Base-by-base conservation (phyloP, 805 yeast genomes). In the Sugiyamaella chiloensis region DNA sequence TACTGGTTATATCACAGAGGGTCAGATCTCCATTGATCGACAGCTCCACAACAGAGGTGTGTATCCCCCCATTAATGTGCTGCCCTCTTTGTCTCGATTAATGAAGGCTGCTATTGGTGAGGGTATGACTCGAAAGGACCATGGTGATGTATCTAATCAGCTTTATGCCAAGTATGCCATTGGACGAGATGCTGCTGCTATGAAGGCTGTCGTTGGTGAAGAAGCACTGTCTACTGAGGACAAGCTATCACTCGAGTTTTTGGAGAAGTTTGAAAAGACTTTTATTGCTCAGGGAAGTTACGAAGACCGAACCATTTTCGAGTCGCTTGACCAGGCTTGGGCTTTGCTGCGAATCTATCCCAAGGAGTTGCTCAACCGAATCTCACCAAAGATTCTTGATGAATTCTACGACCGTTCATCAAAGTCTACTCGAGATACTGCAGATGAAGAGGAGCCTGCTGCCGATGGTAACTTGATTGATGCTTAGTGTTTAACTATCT, bases 101-200 rank as follows among this genome's bases (percentile, higher is more conserved):
- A 93, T 93, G 99, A 93, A 93, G 77, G 85, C 95, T 54, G 99
- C 99, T 60, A 93, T 93, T 72, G 99, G 99, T 75, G 99, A 95
- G 72, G 98, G 98, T 66, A 90, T 91, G 96, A 93, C 99, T 51
- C 85, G 99, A 76, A 91, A 91, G 73, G 99, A 93, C 70, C 99
- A 93, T 66, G 96, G 98, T 73, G 99, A 93, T 75, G 99, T 93
- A 53, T 91, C 98, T 24, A 93, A 93, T 76, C 99, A 93, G 78
- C 79, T 93, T 65, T 93, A 93, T 67, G 99, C 99, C 62, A 93
- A 93, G 72, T 93, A 93, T 68, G 99, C 99, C 55, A 95, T 93
- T 74, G 99, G 99, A 78, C 87, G 90, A 74, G 99, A 93, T 72
- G 99, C 99, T 23, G 99, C 99, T 43, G 97, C 99, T 60, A 93